Evolutionary conservation across 306 rosid genomes (phyloP), one percentile per base, ranked within the genome.

Genomic region (Coriaria nepalensis): DNA sequence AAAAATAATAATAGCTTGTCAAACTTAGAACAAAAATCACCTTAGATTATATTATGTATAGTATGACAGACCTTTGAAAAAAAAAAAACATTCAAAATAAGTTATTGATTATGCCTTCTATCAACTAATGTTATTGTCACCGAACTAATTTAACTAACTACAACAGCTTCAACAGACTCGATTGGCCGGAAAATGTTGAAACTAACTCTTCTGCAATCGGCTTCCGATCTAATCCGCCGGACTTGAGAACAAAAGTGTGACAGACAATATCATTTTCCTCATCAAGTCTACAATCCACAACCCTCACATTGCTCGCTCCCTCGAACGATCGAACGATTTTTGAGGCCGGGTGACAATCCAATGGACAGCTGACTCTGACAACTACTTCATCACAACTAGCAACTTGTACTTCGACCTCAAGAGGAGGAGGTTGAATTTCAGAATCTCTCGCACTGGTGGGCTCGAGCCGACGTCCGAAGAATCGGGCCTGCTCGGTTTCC

Each of bases 401-500:
- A 1, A 33, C 43, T 50, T 36, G 11, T 13, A 50, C 37, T 11
- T 37, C 39, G 14, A 50, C 14, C 5, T 35, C 10, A 0, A 40
- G 9, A 9, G 41, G 11, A 2, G 40, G 35, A 37, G 5, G 9
- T 33, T 10, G 10, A 6, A 35, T 33, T 13, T 5, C 41, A 15
- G 9, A 10, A 8, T 8, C 10, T 5, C 4, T 7, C n/a, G 0
- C 36, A 5, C 9, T 36, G n/a, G 33, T 13, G 2, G 13, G 12
- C 37, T 7, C 6, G 4, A 10, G 9, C 6, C 2, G 6, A 6
- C 9, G 5, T 6, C 87, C 76, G n/a, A 62, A 50, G 62, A 66
- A 60, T 43, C 77, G 79, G 0, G 57, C 10, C 11, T 52, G 57
- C 40, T 82, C 94, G 3, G 70, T 57, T 63, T 87, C 94, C 84